Evolutionary conservation across 768 basidiomycete genomes (phyloP), one percentile per base, ranked within the genome.

Genomic region (Xerocomellus amylosporus): DNA sequence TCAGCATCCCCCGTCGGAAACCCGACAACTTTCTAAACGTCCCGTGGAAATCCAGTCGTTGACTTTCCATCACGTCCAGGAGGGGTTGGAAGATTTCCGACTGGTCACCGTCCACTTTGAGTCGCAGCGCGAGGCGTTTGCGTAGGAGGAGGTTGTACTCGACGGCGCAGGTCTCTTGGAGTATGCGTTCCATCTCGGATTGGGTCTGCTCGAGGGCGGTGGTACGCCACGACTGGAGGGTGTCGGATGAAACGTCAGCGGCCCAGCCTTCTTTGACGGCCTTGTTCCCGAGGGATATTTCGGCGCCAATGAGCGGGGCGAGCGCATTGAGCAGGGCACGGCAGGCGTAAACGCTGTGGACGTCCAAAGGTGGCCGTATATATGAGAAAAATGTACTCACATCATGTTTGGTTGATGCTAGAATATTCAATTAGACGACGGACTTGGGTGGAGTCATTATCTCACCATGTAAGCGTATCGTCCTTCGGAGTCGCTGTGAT

Each of bases 261-360:
- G 85, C 85, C 91, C 92, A 97, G 1, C 84, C 88, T 19, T 71
- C 61, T 6, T 66, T 59, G 33, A 77, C 71, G 22, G 74, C 77
- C 54, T 75, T 76, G 31, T 77, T 77, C 14, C 82, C 81, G 3
- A 75, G 59, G 31, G 82, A 80, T 17, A 75, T 65, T 64, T 99
- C 96, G 8, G 86, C 88, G 3, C 94, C 94, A 43, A 98, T 86
- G 45, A 99, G 73, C 4, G 93, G 93, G 1, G 90, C 79, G 17
- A 97, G 83, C 0, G 93, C 79, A 49, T 80, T 76, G n/a, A 91
- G 79, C 8, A 93, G 78, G 17, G 89, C 83, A 33, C 84, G 83
- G 13, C 96, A 75, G 4, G 94, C 93, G 64, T 83, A 98, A 10
- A 90, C 52, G 48, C 89, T 90, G 60, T 4, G 30, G 38, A 58